Percentiles rank a stretch among this genome's conserved stretches.
Conservation (phyloP, 495 filamentous ascomycete genomes). For the Aspergillus cristatus region DNA sequence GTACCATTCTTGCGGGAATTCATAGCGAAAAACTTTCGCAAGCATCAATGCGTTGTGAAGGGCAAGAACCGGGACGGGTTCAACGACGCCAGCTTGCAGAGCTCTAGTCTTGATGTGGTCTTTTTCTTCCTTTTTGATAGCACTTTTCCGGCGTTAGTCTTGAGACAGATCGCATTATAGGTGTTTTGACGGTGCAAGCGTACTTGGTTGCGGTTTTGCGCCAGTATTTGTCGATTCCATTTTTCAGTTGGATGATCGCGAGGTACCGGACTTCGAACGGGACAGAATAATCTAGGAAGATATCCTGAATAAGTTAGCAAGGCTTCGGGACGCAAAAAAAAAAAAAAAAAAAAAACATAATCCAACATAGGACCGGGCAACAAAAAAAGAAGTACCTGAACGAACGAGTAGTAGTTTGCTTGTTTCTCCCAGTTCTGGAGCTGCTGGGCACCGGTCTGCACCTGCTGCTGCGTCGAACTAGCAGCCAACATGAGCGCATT, state of each 20-base stretch:
- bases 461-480: slow-evolving; percentile 62
- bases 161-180: not conserved
- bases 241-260: slow-evolving; percentile 90
- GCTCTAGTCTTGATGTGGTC: slow-evolving; percentile 60
- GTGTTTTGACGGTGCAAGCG: slow-evolving; percentile 2
- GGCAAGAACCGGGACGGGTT: slow-evolving; percentile 63
- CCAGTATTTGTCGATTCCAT: slow-evolving; percentile 93
- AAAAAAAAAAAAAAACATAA: slow-evolving; percentile 1
- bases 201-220: slow-evolving; percentile 60
- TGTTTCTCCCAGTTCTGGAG: slow-evolving; percentile 76
- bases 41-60: slow-evolving; percentile 79
- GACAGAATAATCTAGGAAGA: slow-evolving; percentile 67
- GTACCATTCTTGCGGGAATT: slow-evolving; percentile 79
- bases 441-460: slow-evolving; percentile 74
- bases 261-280: slow-evolving; percentile 72
- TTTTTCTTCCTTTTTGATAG: slow-evolving; percentile 68
- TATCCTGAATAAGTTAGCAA: slow-evolving; percentile 39
- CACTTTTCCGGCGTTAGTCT: slow-evolving; percentile 34
- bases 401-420: slow-evolving; percentile 62
- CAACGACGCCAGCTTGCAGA: slow-evolving; percentile 61
- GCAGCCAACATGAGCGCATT: slow-evolving; percentile 61
- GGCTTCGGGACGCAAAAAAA: no score
- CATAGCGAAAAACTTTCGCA: slow-evolving; percentile 78
- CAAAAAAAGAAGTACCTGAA: slow-evolving; percentile 49
- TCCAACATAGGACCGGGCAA: not conserved